A percentile compares a stretch with the other conserved stretches of the same genome.
phyloP scores from a whole-genome alignment of 306 rosid genomes.

The Prunus dulcis region DNA sequence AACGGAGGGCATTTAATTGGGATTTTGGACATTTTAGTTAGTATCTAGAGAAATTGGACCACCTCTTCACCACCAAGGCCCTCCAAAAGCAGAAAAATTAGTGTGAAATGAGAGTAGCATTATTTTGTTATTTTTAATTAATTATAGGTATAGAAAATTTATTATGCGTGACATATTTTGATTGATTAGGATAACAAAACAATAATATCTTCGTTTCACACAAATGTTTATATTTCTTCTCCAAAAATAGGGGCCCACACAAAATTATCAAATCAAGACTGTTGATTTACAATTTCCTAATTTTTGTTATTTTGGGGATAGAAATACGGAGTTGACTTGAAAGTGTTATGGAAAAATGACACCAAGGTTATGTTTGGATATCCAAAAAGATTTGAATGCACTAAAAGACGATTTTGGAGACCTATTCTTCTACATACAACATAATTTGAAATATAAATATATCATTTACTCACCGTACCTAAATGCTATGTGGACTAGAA shows the following conservation, averaged over 20 bases:
- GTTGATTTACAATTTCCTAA: too few species aligned
- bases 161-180: rapidly evolving
- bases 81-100: background rate
- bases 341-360: too few species aligned
- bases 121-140: rapidly evolving
- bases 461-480: too few species aligned
- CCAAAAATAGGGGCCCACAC: constrained; percentile 21
- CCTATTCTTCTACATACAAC: too few species aligned
- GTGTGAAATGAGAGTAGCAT: rapidly evolving
- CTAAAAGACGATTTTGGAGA: too few species aligned
- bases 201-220: rapidly evolving
- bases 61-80: constrained; percentile 16
- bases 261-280: background rate
- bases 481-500: too few species aligned
- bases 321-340: too few species aligned
- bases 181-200: rapidly evolving
- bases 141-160: rapidly evolving
- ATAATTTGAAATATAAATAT: too few species aligned
- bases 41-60: background rate
- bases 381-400: too few species aligned
- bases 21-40: constrained; percentile 45
- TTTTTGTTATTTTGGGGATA: too few species aligned
- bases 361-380: too few species aligned
- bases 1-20: constrained; percentile 23
- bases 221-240: too few species aligned